Evolutionary conservation across 2,329 filamentous ascomycete species (phyloP), one percentile per base, ranked within the genome.

Genomic region (Fonsecaea multimorphosa): DNA sequence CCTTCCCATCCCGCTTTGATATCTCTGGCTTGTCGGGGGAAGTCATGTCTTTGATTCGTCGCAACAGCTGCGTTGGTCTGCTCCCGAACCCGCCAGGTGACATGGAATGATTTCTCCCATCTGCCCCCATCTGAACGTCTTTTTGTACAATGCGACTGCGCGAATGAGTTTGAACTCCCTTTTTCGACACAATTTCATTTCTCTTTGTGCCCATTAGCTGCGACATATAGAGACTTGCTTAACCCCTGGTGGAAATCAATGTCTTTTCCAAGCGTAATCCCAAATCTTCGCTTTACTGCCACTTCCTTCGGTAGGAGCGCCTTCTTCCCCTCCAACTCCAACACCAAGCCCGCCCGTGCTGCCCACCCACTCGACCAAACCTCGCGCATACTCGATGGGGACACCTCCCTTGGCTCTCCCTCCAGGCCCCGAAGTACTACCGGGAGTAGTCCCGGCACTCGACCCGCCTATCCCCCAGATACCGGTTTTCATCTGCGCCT

Each of bases 401-500:
- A 97, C 85, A 65, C 88, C 87, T 58, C 88, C 84, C 31, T 38
- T 60, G 5, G 24, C 69, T 68, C 34, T 68, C 46, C 40, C 69
- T 66, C 11, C 65, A 60, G 57, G 84, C 82, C 44, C 85, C 83
- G 44, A 24, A 12, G 44, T 1, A 40, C 14, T 16, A 38, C 34
- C 34, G 3, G n/a, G 32, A 34, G n/a, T n/a, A 34, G 32, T 12
- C 5, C 32, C 32, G n/a, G 38, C 14, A n/a, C 67, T 68, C 24
- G 68, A 36, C 40, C 69, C 70, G 11, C 65, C 67, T 56, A 84
- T 82, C 40, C 85, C 83, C 82, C 90, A 97, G 19, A 96, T 83
- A 6, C 91, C 91, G 79, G 90, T 91, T 87, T 97, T 98, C 79
- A 91, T 88, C 89, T 97, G 92, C 1, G 93, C 92, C 68, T 92